These are phyloP conservation scores for Wallacemonas rigidus DNA, from an alignment of 208 protist species.

Conservation along the genomic window DNA sequence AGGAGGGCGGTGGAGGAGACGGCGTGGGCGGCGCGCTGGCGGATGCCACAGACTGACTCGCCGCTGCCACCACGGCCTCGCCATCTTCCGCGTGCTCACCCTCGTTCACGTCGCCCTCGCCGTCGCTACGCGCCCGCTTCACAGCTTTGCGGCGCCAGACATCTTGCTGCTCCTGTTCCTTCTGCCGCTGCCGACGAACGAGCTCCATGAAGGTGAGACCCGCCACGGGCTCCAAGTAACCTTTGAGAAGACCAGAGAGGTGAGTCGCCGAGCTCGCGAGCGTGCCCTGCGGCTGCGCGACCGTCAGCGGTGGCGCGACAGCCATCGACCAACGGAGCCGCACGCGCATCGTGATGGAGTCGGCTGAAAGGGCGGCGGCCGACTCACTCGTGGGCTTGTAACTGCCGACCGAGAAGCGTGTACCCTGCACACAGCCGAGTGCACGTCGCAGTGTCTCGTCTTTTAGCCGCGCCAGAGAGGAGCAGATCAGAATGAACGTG, in stretches of 20 bases:
- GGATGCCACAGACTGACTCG: background rate
- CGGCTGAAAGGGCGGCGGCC: conserved; percentile 23
- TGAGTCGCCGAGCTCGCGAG: conserved; percentile 11
- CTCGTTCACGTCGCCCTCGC: conserved; percentile 21
- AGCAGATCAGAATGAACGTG: conserved; percentile 30
- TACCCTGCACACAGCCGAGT: conserved; percentile 44
- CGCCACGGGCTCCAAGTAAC: conserved; percentile 33
- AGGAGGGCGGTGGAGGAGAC: background rate
- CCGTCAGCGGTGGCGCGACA: conserved; percentile 39
- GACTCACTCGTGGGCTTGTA: conserved; percentile 18
- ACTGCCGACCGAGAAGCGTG: conserved; percentile 42
- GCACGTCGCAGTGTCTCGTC: conserved; percentile 32
- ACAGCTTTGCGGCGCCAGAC: conserved; percentile 17
- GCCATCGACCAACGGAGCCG: conserved; percentile 66
- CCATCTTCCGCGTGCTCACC: background rate
- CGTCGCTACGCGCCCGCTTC: conserved; percentile 25
- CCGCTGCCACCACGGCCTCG: background rate
- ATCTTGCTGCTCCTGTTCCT: conserved; percentile 23
- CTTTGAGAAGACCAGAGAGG: conserved; percentile 33
- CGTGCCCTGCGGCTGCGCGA: background rate
- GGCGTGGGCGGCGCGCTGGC: background rate
- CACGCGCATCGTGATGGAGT: conserved; percentile 44
- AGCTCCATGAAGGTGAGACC: conserved; percentile 25
- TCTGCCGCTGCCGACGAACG: conserved; percentile 14
- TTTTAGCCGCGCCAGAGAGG: conserved; percentile 29